phyloP scores from a whole-genome alignment of 2,329 filamentous ascomycete genomes.

The Alternaria longipes region DNA sequence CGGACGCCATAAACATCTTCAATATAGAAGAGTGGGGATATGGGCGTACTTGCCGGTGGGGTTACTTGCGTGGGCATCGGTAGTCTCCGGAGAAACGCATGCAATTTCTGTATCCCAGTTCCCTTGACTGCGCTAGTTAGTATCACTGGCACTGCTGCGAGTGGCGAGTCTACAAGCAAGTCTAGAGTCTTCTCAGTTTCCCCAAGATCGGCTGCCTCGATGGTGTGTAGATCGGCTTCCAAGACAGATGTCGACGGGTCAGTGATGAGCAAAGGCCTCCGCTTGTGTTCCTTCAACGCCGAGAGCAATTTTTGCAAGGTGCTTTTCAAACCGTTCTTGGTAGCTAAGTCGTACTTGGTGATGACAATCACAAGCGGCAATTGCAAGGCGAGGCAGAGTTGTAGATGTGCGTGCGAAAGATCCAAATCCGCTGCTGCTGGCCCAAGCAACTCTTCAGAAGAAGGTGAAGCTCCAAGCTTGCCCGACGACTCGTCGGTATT shows the following conservation, averaged over 20 bases:
- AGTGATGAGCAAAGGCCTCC: conserved; percentile 75
- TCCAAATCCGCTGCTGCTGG: conserved; percentile 69
- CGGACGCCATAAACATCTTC: conserved; percentile 80
- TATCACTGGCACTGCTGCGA: conserved; percentile 77
- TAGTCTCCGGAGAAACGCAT: conserved; percentile 80
- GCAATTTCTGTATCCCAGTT: conserved; percentile 79
- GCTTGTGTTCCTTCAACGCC: conserved; percentile 76
- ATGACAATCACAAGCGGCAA: conserved; percentile 83
- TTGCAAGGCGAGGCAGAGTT: conserved; percentile 82
- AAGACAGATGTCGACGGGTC: conserved; percentile 35
- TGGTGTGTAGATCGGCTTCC: conserved; percentile 60
- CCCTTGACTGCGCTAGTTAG: conserved; percentile 89
- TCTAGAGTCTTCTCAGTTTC: conserved; percentile 67
- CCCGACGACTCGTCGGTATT: conserved; percentile 64
- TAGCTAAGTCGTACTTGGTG: conserved; percentile 90
- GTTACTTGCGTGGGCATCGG: conserved; percentile 64
- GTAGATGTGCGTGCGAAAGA: conserved; percentile 80
- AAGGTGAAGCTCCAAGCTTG: conserved; percentile 57
- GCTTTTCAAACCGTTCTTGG: conserved; percentile 72
- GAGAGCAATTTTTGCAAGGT: conserved; percentile 79
- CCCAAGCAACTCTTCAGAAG: conserved; percentile 62
- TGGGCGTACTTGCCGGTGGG: conserved; percentile 52
- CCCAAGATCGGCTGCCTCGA: conserved; percentile 65
- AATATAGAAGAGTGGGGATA: conserved; percentile 79
- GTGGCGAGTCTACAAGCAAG: conserved; percentile 59